Evolutionary conservation across 2,329 filamentous ascomycete species (phyloP), one percentile per base, ranked within the genome.

Genomic region (Alternaria sp.): DNA sequence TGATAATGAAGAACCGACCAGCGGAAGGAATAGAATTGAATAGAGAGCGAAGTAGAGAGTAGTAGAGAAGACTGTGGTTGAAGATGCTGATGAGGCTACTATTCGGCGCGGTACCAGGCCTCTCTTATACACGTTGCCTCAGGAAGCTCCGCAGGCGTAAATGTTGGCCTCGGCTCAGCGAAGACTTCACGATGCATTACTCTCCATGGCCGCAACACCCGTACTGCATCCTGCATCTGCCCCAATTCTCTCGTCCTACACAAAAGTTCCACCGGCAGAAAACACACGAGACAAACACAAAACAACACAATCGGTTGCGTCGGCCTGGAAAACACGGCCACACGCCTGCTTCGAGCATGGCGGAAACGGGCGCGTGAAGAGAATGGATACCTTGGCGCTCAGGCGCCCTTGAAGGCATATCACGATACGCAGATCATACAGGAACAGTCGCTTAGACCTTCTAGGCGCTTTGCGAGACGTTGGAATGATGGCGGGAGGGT

Each of bases 371-470:
- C 50, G 56, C 65, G 65, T 61, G 53, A 61, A 51, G 49, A n/a
- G 33, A 56, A 43, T 46, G 50, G 33, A 14, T 26, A 37, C 47
- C 54, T 54, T 37, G 44, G 30, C 18, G 23, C 44, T 49, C 33
- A 46, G 53, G 64, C 50, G 46, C 41, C 21, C 46, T 49, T 49
- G 53, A 23, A 49, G 43, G 46, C 23, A 58, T 23, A 53, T 61
- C 54, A 60, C 58, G 65, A 68, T 66, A 64, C 63, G 67, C 56
- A 64, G 63, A 66, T 68, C 65, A 68, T 63, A 70, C 67, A 59
- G 41, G 23, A 41, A 49, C 15, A 15, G 23, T 45, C 47, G 53
- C 53, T 44, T 60, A 1, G 25, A 37, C 26, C 20, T 33, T 43
- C 46, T 26, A 26, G 18, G 28, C 49, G 37, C 58, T 33, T 28